phyloP scores from a whole-genome alignment of 2,329 filamentous ascomycete genomes.

The Alternaria gaisen region DNA sequence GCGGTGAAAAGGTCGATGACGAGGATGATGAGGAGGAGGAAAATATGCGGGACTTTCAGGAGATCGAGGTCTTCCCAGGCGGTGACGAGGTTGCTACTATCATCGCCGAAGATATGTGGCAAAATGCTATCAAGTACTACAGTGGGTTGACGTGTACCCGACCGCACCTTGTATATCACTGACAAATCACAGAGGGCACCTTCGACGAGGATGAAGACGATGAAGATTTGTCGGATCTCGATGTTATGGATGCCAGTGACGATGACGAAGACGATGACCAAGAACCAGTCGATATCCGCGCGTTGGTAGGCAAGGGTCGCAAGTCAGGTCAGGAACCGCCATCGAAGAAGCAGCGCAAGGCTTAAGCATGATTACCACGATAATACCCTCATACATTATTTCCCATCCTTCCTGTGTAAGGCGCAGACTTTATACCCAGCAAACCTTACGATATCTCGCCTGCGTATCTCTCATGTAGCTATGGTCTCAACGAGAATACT shows the following conservation, averaged over 20 bases:
- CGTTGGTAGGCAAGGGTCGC: conserved; percentile 59
- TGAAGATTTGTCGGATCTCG: conserved; percentile 70
- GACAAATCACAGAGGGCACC: conserved; percentile 54
- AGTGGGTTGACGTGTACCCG: conserved; percentile 65
- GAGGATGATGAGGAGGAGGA: conserved; percentile 58
- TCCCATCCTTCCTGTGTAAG: neutral
- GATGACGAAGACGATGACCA: conserved; percentile 64
- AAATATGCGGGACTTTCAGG: conserved; percentile 70
- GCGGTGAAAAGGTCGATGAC: conserved; percentile 51
- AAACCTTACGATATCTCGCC: neutral
- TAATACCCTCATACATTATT: neutral
- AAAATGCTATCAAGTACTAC: conserved; percentile 88
- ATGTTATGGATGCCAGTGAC: conserved; percentile 61
- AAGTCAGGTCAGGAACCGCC: conserved; percentile 48
- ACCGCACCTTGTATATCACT: conserved; percentile 36
- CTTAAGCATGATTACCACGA: conserved; percentile 21
- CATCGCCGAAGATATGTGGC: conserved; percentile 88
- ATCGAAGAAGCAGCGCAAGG: conserved; percentile 54
- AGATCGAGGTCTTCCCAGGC: conserved; percentile 85
- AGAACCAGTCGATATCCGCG: conserved; percentile 59
- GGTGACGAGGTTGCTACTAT: conserved; percentile 83
- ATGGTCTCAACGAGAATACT: neutral
- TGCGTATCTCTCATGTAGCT: neutral
- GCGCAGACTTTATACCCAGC: conserved; percentile 15
- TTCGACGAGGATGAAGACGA: conserved; percentile 64